Percentiles rank a stretch among this genome's conserved stretches.
phyloP scores from a whole-genome alignment of 768 basidiomycete species.

The Tricholoma matsutake region DNA sequence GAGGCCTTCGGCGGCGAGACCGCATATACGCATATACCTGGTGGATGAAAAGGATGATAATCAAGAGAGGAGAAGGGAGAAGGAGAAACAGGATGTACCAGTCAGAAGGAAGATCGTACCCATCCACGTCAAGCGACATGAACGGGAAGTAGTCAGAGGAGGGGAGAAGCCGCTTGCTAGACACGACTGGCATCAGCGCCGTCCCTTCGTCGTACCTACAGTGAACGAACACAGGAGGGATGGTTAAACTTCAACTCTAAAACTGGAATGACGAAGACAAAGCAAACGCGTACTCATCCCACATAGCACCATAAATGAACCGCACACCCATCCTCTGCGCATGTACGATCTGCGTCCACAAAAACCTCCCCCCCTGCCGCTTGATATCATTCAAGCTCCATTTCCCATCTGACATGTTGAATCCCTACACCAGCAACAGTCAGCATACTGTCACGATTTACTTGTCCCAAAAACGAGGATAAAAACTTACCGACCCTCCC shows the following conservation, averaged over 20 bases:
- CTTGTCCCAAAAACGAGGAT: neutral
- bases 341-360: conserved; percentile 79
- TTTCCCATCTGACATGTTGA: conserved; percentile 66
- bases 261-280: neutral
- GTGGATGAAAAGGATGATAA: conserved; percentile 6
- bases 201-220: conserved; percentile 85
- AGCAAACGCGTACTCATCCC: conserved; percentile 63
- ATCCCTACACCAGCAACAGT: conserved; percentile 44
- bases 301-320: conserved; percentile 81
- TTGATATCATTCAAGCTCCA: conserved; percentile 73
- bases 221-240: conserved; percentile 4
- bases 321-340: conserved; percentile 58
- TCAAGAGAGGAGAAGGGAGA: neutral
- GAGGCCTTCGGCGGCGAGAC: conserved; percentile 66
- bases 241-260: neutral
- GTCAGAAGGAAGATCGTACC: conserved; percentile 72
- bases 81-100: conserved; percentile 48
- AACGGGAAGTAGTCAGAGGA: conserved; percentile 56
- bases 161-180: conserved; percentile 57
- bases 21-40: conserved; percentile 78
- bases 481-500: conserved; percentile 70
- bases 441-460: neutral
- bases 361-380: conserved; percentile 69
- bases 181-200: conserved; percentile 71
- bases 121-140: conserved; percentile 75